Evolutionary conservation across 306 rosid genomes (phyloP), one percentile per base, ranked within the genome.

Genomic region (Canavalia ensiformis): DNA sequence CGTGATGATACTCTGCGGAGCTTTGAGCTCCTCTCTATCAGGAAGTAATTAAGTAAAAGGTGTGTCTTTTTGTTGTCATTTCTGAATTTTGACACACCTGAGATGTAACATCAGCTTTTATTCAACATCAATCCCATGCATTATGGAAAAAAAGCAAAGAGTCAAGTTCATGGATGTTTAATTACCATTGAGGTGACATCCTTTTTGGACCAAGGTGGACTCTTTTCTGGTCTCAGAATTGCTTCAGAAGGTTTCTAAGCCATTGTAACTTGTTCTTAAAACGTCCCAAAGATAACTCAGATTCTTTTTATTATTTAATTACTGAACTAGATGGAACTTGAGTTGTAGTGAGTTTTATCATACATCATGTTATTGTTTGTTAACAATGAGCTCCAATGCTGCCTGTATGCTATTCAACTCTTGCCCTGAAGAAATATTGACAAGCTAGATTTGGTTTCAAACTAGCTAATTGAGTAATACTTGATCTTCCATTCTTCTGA

Each of bases 11-110:
- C 97, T 78, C 91, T 96, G 30, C 83, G 93, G 41, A 94, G 90
- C 95, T 96, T 96, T 56, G 99, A 96, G 86, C 90, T 81, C 79
- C 94, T 96, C 58, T 82, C 89, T 70, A 87, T 96, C 89, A 92
- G 95, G 82, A 94, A 89, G 92, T 96, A 87, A 79, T 47, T 1
- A 90, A 88, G 86, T 88, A 74, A 82, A 74, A 7, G 80, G 80
- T 59, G 85, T 57, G 59, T 57, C 63, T 3, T 57, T 54, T 42
- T 72, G 62, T 67, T 67, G 31, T 8, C 58, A 56, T 66, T 60
- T 81, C 57, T 68, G 56, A 69, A 81, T 67, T 57, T 46, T 51
- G 76, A 51, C 75, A 59, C 85, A 78, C 86, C 60, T 45, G 51
- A 50, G 60, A 78, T 74, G 81, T 77, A 59, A 33, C 41, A 62